phyloP scores from a whole-genome alignment of 768 basidiomycete genomes.

The Chlorophyllum brunneum region DNA sequence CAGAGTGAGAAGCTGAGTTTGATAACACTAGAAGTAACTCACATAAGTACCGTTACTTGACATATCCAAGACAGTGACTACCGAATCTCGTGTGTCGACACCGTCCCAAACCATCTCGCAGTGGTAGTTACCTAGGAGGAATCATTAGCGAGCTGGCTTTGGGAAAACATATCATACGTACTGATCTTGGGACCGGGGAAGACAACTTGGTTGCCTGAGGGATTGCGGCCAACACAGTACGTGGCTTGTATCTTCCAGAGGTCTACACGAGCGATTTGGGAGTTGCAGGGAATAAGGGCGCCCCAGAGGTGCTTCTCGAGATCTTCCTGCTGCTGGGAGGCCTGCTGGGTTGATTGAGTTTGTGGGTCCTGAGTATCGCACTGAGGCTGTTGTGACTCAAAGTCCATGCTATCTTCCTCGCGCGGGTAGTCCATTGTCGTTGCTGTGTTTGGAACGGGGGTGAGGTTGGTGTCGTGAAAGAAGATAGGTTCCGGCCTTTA shows the following conservation, averaged over 20 bases:
- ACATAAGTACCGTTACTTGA: conserved; percentile 78
- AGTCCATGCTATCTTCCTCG: conserved; percentile 19
- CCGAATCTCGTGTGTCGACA: conserved; percentile 31
- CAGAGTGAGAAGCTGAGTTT: background rate
- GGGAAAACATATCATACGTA: conserved; percentile 31
- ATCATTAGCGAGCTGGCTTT: background rate
- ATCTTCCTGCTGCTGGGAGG: conserved; percentile 30
- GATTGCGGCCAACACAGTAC: conserved; percentile 54
- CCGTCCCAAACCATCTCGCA: conserved; percentile 61
- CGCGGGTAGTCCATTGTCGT: conserved; percentile 18
- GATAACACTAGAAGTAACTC: conserved; percentile 21
- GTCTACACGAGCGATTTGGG: conserved; percentile 50
- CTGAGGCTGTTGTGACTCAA: conserved; percentile 11
- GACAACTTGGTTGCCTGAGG: conserved; percentile 45
- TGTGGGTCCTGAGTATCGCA: conserved; percentile 32
- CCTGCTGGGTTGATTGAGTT: conserved; percentile 43
- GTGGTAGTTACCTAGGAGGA: conserved; percentile 49
- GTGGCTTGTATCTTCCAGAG: conserved; percentile 49
- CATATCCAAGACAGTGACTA: conserved; percentile 48
- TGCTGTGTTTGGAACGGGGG: background rate
- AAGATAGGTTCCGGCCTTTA: conserved; percentile 17
- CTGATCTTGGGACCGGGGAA: conserved; percentile 73
- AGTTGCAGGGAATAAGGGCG: conserved; percentile 62
- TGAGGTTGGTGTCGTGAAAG: conserved; percentile 10
- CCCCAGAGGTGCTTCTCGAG: conserved; percentile 59